Base-by-base conservation (phyloP, 805 yeast genomes). In the Candida silvicultrix region DNA sequence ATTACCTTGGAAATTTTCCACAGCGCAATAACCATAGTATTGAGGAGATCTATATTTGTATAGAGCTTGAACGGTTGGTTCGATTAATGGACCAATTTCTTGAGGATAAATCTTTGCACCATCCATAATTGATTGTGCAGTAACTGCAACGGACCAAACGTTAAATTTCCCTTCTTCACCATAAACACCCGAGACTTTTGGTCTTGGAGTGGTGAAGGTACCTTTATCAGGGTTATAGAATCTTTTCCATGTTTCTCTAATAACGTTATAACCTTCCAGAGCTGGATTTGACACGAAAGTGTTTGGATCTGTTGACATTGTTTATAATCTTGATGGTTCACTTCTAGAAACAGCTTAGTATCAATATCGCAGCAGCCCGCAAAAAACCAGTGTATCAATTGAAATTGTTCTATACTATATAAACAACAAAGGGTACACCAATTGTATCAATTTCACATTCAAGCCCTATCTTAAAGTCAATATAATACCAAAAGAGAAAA, bases 71-170 rank as follows among this genome's bases (percentile, higher is more conserved):
- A 81, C 64, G 2, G 76, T 81, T 3, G 77, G 79, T 21, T 68
- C 77, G 38, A 82, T 62, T 56, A 80, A 63, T 2, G 83, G 82
- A 8, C 67, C 62, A 41, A 80, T 64, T 53, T 79, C 78, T 28
- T 75, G 64, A 14, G 77, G 78, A 59, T 77, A 63, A 5, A 57
- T 31, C 37, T 62, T 67, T 2, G 82, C 80, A 8, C 83, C 86
- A 56, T 83, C 89, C 1, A 80, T 80, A 43, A 82, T 68, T 0
- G 88, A 81, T 58, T 83, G 89, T 0, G 75, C 74, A 1, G 79
- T 83, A 23, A 83, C 81, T 0, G 85, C 71, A 8, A 80, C 77
- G 0, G 85, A 79, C 87, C 88, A 83, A n/a, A 81, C 75, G 31
- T 78, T 79, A 58, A 78, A 79, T 42, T 70, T 71, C 40, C 78